These are phyloP conservation scores for Leccinum longicurvipes DNA, from an alignment of 768 basidiomycete genomes.

Conservation along the genomic window DNA sequence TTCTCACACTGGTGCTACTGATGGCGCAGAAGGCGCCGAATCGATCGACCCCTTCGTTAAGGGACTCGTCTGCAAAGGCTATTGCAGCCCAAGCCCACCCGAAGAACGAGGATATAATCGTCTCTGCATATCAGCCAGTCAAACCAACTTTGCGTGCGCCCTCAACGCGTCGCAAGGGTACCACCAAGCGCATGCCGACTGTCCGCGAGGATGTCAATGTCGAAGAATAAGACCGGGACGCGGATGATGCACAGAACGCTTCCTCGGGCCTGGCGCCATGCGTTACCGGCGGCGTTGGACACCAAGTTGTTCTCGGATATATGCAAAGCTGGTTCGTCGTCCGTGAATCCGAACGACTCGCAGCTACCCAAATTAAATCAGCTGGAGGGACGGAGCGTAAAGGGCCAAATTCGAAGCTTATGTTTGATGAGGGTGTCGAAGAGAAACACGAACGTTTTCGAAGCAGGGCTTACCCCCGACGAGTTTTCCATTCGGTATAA, in stretches of 20 bases:
- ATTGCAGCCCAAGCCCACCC: conserved; percentile 93
- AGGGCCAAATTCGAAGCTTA: conserved; percentile 82
- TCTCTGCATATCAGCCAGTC: conserved; percentile 87
- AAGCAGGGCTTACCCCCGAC: conserved; percentile 79
- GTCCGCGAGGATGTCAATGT: conserved; percentile 31
- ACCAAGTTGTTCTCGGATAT: conserved; percentile 80
- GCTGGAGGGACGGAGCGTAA: conserved; percentile 81
- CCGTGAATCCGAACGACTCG: conserved; percentile 94
- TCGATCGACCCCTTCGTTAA: conserved; percentile 91
- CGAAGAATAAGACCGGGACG: conserved; percentile 50
- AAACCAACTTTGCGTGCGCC: conserved; percentile 95
- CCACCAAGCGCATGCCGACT: conserved; percentile 49
- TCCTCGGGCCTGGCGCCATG: conserved; percentile 49
- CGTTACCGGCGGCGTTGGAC: conserved; percentile 70
- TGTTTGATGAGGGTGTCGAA: conserved; percentile 78
- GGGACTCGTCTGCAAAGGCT: conserved; percentile 81
- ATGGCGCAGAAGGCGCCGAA: conserved; percentile 64
- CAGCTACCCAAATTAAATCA: conserved; percentile 95
- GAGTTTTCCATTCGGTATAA: conserved; percentile 87
- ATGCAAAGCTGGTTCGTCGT: conserved; percentile 94
- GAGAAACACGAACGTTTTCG: conserved; percentile 63
- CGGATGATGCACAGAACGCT: conserved; percentile 35
- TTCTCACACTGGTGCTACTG: conserved; percentile 27
- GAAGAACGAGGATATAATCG: conserved; percentile 90
- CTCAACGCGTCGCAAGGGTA: conserved; percentile 78